Percentiles rank a stretch among this genome's conserved stretches.
phyloP scores from a whole-genome alignment of 73 alveolate species.

The Symbiodinium pilosum region DNA sequence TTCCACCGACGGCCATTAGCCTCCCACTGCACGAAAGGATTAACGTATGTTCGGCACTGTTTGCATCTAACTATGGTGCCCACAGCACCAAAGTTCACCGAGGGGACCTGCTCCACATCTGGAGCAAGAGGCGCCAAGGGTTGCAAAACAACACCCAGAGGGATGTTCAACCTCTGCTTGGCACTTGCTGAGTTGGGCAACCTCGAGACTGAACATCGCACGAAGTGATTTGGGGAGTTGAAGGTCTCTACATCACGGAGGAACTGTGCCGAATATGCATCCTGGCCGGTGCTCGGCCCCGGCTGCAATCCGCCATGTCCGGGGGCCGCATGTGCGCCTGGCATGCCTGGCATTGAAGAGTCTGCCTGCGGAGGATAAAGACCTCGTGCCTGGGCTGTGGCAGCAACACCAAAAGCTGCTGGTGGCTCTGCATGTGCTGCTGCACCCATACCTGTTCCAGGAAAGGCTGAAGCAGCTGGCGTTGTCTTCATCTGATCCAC shows the following conservation, averaged over 20 bases:
- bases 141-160: conserved; percentile 79
- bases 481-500: conserved; percentile 43
- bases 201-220: conserved; percentile 61
- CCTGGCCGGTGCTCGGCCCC: conserved; percentile 35
- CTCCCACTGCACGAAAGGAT: conserved; percentile 94
- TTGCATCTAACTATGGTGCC: conserved; percentile 94
- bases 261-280: conserved; percentile 86
- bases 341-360: conserved; percentile 37
- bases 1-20: conserved; percentile 96
- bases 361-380: conserved; percentile 4
- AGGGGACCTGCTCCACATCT: conserved; percentile 51
- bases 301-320: conserved; percentile 35
- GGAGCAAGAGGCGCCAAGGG: conserved; percentile 80
- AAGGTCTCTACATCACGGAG: conserved; percentile 65
- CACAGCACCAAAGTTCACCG: conserved; percentile 85
- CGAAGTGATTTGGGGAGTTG: conserved; percentile 77
- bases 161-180: conserved; percentile 90
- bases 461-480: conserved; percentile 26
- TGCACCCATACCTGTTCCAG: conserved; percentile 60
- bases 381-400: conserved; percentile 19
- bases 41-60: conserved; percentile 87
- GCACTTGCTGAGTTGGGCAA: conserved; percentile 78
- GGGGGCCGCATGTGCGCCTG: conserved; percentile 6
- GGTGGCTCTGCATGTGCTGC: conserved; percentile 54
- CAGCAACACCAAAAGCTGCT: conserved; percentile 79